phyloP scores from a whole-genome alignment of 2,329 filamentous ascomycete genomes.

The Penicillium sp. region DNA sequence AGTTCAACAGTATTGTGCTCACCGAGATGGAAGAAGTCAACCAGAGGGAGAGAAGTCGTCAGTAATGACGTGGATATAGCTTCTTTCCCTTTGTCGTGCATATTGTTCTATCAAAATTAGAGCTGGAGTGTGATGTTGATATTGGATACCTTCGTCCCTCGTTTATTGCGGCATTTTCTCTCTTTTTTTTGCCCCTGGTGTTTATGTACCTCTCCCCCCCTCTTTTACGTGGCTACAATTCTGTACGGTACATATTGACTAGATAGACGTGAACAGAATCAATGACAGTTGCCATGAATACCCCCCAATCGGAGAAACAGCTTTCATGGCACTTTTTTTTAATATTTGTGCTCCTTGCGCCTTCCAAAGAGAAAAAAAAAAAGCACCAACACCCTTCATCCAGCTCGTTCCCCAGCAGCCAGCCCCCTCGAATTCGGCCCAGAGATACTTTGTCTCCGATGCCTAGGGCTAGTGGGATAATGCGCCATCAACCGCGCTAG shows the following conservation, averaged over 20 bases:
- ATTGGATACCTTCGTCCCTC: conserved; percentile 1
- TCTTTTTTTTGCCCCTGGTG: background rate
- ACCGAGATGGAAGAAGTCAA: conserved; percentile 65
- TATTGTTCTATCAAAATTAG: conserved; percentile 12
- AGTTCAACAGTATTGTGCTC: conserved; percentile 66
- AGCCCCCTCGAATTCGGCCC: conserved; percentile 19
- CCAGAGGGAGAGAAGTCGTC: conserved; percentile 26
- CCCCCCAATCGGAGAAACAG: background rate
- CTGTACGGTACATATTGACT: conserved; percentile 10
- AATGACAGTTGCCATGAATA: background rate
- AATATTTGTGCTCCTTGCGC: background rate
- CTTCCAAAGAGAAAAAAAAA: background rate
- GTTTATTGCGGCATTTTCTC: background rate
- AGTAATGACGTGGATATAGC: conserved; percentile 1
- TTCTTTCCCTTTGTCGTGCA: conserved; percentile 1
- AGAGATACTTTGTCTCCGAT: conserved; percentile 26
- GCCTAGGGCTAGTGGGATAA: conserved; percentile 25
- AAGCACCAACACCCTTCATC: background rate
- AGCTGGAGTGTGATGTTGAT: conserved; percentile 7
- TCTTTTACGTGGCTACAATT: background rate
- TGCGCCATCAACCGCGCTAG: conserved; percentile 25
- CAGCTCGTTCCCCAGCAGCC: conserved; percentile 6
- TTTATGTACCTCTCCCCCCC: background rate
- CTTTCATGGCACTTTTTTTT: background rate
- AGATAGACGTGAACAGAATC: conserved; percentile 9